These are phyloP conservation scores for Aspergillus thermomutatus DNA, from an alignment of 2,329 filamentous ascomycete species.

Conservation along the genomic window DNA sequence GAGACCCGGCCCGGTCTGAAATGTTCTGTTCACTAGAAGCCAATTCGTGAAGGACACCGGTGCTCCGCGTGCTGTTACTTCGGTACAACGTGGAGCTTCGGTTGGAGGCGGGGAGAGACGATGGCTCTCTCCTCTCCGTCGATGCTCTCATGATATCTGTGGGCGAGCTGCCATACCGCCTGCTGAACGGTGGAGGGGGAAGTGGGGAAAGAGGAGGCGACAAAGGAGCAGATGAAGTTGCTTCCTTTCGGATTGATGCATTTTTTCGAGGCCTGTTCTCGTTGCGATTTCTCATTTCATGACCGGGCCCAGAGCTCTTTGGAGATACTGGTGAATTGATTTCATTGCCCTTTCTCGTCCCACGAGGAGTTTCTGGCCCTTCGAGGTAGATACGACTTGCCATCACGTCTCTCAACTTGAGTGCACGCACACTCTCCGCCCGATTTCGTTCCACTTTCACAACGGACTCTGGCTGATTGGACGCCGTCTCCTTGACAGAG, in stretches of 20 bases:
- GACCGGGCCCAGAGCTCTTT: background rate
- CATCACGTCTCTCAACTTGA: conserved; percentile 28
- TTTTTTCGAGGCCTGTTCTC: conserved; percentile 11
- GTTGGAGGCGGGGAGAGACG: conserved; percentile 8
- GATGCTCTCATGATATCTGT: background rate
- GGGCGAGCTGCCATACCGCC: conserved; percentile 19
- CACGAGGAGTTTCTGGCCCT: conserved; percentile 1
- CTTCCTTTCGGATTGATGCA: conserved; percentile 10
- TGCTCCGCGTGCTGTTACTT: conserved; percentile 23
- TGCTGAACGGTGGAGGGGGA: conserved; percentile 14
- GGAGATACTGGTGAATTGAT: background rate
- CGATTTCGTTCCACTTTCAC: conserved; percentile 17
- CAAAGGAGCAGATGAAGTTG: conserved; percentile 23
- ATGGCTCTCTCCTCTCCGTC: conserved; percentile 8
- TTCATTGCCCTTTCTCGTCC: background rate
- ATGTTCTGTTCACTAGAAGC: conserved; percentile 13
- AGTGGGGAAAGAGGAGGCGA: conserved; percentile 26
- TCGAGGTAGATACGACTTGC: conserved; percentile 19
- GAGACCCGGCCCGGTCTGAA: conserved; percentile 25
- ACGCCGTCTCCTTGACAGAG: background rate
- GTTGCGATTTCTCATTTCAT: background rate
- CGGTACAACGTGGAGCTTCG: conserved; percentile 17
- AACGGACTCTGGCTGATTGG: conserved; percentile 5
- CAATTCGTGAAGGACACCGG: conserved; percentile 19
- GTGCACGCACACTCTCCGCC: conserved; percentile 24